These are phyloP conservation scores for Komagataella kurtzmanii DNA, from an alignment of 805 yeast genomes.

Conservation along the genomic window DNA sequence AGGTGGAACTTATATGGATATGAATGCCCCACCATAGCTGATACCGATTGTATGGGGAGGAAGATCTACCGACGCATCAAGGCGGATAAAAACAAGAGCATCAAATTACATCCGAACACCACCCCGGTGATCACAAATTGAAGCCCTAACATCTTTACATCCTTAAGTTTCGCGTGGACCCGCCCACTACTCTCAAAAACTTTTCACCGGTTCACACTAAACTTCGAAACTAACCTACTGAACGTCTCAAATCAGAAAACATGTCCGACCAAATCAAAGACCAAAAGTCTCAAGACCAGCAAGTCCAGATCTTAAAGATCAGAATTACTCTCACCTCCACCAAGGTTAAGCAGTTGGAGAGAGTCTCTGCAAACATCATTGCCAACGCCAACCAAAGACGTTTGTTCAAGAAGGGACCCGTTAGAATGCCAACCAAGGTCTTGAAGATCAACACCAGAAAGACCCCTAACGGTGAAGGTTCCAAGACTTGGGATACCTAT, in stretches of 20 bases:
- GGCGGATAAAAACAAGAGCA: neutral
- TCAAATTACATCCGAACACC: neutral
- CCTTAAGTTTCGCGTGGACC: neutral
- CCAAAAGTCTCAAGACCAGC: conserved; percentile 52
- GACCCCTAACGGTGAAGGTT: conserved; percentile 99
- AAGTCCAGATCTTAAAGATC: conserved; percentile 82
- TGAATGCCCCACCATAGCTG: neutral
- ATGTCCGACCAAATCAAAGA: conserved; percentile 87
- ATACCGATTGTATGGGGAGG: neutral
- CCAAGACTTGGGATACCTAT: conserved; percentile 99
- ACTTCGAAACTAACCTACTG: conserved; percentile 5
- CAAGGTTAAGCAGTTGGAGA: conserved; percentile 96
- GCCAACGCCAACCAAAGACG: conserved; percentile 73
- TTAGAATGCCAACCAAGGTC: conserved; percentile 99
- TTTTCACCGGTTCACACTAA: neutral
- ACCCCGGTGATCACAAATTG: neutral
- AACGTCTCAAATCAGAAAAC: conserved; percentile 22
- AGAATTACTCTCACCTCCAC: conserved; percentile 98
- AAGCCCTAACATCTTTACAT: neutral
- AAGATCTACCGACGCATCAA: neutral
- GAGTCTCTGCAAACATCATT: conserved; percentile 85
- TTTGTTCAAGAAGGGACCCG: conserved; percentile 95
- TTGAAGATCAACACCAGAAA: conserved; percentile 98
- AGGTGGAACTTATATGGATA: neutral
- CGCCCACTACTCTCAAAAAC: neutral